phyloP scores from a whole-genome alignment of 1,139 yeast genomes.

The Kazachstania sp. region DNA sequence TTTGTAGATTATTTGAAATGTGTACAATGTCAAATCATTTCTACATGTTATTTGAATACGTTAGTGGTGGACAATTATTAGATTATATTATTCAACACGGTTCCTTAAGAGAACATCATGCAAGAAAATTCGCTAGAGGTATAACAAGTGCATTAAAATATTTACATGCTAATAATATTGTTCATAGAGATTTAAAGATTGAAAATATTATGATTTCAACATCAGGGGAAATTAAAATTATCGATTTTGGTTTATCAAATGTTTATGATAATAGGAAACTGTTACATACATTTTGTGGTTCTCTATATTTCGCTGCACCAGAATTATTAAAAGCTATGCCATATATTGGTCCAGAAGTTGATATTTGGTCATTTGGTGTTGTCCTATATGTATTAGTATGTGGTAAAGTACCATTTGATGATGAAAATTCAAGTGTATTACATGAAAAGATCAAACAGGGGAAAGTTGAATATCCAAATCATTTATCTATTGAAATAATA shows the following conservation, averaged over 20 bases:
- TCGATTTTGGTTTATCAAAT: slow-evolving; percentile 93
- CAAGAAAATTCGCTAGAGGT: slow-evolving; percentile 93
- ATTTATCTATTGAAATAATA: slow-evolving; percentile 74
- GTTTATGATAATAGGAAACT: slow-evolving; percentile 64
- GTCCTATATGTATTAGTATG: slow-evolving; percentile 89
- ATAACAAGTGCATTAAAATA: slow-evolving; percentile 91
- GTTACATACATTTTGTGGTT: slow-evolving; percentile 93
- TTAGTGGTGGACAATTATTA: slow-evolving; percentile 95
- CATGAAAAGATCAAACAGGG: slow-evolving; percentile 95
- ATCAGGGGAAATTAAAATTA: slow-evolving; percentile 88
- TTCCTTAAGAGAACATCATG: slow-evolving; percentile 84
- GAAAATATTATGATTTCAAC: slow-evolving; percentile 94
- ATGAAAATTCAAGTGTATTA: slow-evolving; percentile 81
- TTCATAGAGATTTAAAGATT: slow-evolving; percentile 92
- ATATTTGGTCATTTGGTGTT: slow-evolving; percentile 97
- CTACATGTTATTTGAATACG: slow-evolving; percentile 94
- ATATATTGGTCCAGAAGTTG: slow-evolving; percentile 94
- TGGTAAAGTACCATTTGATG: slow-evolving; percentile 98
- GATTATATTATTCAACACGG: slow-evolving; percentile 98
- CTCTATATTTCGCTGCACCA: slow-evolving; percentile 97
- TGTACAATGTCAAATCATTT: slow-evolving; percentile 95
- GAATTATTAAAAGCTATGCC: slow-evolving; percentile 89
- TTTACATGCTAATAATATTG: slow-evolving; percentile 88
- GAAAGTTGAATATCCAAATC: slow-evolving; percentile 81
- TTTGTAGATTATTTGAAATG: slow-evolving; percentile 87